These are phyloP conservation scores for Backusella luteola DNA, from an alignment of 192 early-diverging fungal species.

Conservation along the genomic window DNA sequence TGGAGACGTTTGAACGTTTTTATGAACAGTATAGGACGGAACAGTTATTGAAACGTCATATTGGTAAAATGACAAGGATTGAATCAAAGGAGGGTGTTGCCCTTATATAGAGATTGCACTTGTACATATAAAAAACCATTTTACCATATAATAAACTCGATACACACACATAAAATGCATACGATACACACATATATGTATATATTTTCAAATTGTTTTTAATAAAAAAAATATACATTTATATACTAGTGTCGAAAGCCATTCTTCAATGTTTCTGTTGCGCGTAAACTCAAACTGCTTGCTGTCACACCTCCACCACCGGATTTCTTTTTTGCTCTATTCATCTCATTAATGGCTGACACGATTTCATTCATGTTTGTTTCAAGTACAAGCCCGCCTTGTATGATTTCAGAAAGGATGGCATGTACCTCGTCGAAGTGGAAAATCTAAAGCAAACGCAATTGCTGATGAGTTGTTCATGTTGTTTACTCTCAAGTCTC, in stretches of 20 bases:
- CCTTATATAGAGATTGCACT: background rate
- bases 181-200: background rate
- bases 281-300: constrained; percentile 23
- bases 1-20: constrained; percentile 51
- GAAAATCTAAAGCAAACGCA: constrained; percentile 65
- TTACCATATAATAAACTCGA: background rate
- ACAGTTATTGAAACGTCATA: constrained; percentile 47
- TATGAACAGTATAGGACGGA: constrained; percentile 62
- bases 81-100: background rate
- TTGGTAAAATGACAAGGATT: constrained; percentile 34
- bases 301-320: constrained; percentile 17
- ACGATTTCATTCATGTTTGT: constrained; percentile 80
- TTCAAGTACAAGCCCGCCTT: constrained; percentile 88
- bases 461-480: background rate
- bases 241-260: constrained; percentile 26
- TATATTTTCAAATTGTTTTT: background rate
- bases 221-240: background rate
- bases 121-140: background rate
- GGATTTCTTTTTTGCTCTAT: constrained; percentile 51
- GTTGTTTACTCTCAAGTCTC: background rate
- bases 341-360: constrained; percentile 63
- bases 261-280: constrained; percentile 27
- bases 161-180: background rate
- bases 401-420: constrained; percentile 83
- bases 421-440: constrained; percentile 87